Evolutionary conservation across 1,284 basidiomycete species (phyloP).

Genomic region (Neonothopanus nambi): DNA sequence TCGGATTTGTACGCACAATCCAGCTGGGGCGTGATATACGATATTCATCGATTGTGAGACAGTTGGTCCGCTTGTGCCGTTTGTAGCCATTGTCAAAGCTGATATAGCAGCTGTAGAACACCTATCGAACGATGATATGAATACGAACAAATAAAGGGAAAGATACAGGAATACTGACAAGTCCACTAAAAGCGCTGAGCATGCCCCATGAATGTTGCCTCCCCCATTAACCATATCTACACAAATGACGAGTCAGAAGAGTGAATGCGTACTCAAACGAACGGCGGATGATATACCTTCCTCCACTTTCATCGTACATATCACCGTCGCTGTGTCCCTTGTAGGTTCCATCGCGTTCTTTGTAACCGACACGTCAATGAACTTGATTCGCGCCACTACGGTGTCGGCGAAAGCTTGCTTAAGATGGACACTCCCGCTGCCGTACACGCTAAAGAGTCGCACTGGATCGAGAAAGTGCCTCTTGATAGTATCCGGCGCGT

Average conservation of each 20-base stretch:
- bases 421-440: neutral
- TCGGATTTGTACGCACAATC: conserved; percentile 26
- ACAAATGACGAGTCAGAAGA: neutral
- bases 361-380: conserved; percentile 7
- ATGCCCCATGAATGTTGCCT: conserved; percentile 23
- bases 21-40: conserved; percentile 41
- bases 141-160: conserved; percentile 15
- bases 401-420: conserved; percentile 7
- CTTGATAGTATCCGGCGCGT: conserved; percentile 16
- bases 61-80: neutral
- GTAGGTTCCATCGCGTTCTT: conserved; percentile 1
- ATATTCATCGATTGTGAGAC: conserved; percentile 42
- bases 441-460: conserved; percentile 2
- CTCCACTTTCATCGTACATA: conserved; percentile 7
- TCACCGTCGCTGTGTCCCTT: conserved; percentile 5
- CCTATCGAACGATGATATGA: neutral
- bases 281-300: neutral
- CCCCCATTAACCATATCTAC: conserved; percentile 22
- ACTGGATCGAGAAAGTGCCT: conserved; percentile 2
- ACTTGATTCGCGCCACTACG: neutral
- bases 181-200: conserved; percentile 23
- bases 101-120: conserved; percentile 8
- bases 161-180: neutral
- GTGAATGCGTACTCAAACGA: no score
- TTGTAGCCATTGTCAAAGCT: neutral